Evolutionary conservation across 2,329 filamentous ascomycete genomes (phyloP), one percentile per base, ranked within the genome.

Genomic region (Claviceps africana): DNA sequence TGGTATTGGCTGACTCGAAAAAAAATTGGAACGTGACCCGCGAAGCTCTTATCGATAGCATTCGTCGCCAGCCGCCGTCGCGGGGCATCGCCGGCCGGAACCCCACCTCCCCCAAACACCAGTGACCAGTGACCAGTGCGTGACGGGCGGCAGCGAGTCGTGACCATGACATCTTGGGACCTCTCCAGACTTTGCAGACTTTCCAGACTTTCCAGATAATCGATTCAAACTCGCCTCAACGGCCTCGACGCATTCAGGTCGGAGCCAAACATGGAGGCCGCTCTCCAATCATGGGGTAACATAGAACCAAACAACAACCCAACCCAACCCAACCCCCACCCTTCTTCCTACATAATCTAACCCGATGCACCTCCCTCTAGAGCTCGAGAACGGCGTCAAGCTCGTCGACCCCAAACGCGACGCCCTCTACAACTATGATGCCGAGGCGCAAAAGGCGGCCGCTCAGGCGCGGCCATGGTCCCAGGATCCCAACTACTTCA

Each of bases 331-430:
- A 13, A 13, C 15, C 33, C 33, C 33, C 13, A 17, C 8, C 15
- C 33, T 7, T 15, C 33, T 37, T n/a, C n/a, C n/a, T n/a, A n/a
- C 2, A 7, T 17, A 40, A 10, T 21, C 49, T 51, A 39, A 51
- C 8, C 5, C 3, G 13, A 30, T 35, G n/a, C 19, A 28, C 17
- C n/a, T 19, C n/a, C n/a, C n/a, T 13, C 55, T 17, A 95, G 91
- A 95, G 77, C 80, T 93, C 64, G 88, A 95, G 66, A 95, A 95
- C 68, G 82, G 85, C 55, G 74, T 89, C 70, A 78, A 84, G 65
- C 79, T 96, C 55, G 82, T 95, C 62, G 90, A 98, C 65, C 79
- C 86, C 51, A 81, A 81, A 59, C 86, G 88, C 62, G 93, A 98
- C 69, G 88, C 88, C 46, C 87, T 98, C 61, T 98, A 96, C 75